phyloP scores from a whole-genome alignment of 192 early-diverging fungal genomes.

The Borealophlyctis nickersoniae region DNA sequence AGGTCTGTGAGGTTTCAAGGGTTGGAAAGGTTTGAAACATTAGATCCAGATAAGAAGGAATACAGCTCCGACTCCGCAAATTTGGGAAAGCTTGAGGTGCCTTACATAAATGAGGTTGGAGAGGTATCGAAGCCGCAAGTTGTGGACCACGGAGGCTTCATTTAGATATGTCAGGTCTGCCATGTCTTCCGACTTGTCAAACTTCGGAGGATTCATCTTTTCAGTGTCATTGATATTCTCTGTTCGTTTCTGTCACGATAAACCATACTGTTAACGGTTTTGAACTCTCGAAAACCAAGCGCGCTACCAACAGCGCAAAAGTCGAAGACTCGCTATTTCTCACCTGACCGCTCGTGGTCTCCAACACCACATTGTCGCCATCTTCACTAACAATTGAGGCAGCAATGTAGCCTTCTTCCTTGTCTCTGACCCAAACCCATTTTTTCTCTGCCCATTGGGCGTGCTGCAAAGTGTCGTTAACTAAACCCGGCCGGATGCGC shows the following conservation, averaged over 20 bases:
- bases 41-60: background rate
- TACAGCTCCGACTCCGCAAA: too few relatives aligned
- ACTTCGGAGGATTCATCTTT: constrained; percentile 99
- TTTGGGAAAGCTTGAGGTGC: background rate
- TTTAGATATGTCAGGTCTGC: constrained; percentile 95
- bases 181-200: constrained; percentile 98
- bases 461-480: constrained; percentile 60
- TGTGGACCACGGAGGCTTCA: constrained; percentile 98
- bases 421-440: constrained; percentile 96
- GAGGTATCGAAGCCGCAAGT: constrained; percentile 85
- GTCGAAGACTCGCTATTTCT: background rate
- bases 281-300: too few relatives aligned
- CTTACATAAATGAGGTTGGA: constrained; percentile 89
- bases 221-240: constrained; percentile 80
- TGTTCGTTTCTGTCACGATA: constrained; percentile 52
- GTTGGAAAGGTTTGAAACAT: background rate
- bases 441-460: constrained; percentile 91
- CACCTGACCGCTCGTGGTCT: constrained; percentile 76
- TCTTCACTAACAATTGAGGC: constrained; percentile 77
- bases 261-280: too few relatives aligned
- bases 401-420: constrained; percentile 82
- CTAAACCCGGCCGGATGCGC: constrained; percentile 3
- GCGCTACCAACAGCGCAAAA: background rate
- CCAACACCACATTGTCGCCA: constrained; percentile 69
- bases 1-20: constrained; percentile 64